Percentiles rank a stretch among this genome's conserved stretches.
phyloP scores from a whole-genome alignment of 2,329 filamentous ascomycete species.

The Aureobasidium sp. region DNA sequence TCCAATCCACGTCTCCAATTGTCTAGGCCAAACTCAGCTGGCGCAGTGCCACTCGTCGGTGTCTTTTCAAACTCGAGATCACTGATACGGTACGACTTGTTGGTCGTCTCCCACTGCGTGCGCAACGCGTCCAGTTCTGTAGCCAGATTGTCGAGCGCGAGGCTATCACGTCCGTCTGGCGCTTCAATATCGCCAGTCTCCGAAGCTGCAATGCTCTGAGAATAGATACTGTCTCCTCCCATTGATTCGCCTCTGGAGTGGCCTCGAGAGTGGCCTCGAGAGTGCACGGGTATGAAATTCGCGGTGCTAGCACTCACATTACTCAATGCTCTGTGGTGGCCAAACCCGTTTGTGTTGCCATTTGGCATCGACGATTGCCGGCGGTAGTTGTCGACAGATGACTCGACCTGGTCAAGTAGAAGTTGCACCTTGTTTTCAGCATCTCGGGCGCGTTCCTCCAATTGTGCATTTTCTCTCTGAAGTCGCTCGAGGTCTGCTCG shows the following conservation, averaged over 20 bases:
- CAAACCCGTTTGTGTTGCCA: constrained; percentile 32
- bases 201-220: constrained; percentile 35
- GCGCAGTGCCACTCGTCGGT: constrained; percentile 10
- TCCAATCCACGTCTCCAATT: constrained; percentile 13
- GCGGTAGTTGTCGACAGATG: constrained; percentile 89
- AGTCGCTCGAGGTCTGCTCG: constrained; percentile 71
- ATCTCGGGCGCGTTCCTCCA: constrained; percentile 79
- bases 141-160: constrained; percentile 83
- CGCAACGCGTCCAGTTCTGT: constrained; percentile 81
- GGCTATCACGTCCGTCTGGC: constrained; percentile 47
- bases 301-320: constrained; percentile 32
- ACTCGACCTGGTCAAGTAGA: constrained; percentile 88
- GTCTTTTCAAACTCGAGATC: constrained; percentile 37
- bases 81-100: constrained; percentile 88
- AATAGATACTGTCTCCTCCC: constrained; percentile 52
- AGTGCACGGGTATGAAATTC: constrained; percentile 23
- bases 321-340: constrained; percentile 39
- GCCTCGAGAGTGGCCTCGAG: constrained; percentile 38
- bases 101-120: constrained; percentile 90
- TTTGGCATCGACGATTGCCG: constrained; percentile 54
- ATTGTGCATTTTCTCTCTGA: constrained; percentile 69
- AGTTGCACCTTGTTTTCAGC: constrained; percentile 90
- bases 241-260: constrained; percentile 54
- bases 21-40: constrained; percentile 6
- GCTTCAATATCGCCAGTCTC: constrained; percentile 21